phyloP scores from a whole-genome alignment of 208 protist species.

The Sergeia podlipaevii region DNA sequence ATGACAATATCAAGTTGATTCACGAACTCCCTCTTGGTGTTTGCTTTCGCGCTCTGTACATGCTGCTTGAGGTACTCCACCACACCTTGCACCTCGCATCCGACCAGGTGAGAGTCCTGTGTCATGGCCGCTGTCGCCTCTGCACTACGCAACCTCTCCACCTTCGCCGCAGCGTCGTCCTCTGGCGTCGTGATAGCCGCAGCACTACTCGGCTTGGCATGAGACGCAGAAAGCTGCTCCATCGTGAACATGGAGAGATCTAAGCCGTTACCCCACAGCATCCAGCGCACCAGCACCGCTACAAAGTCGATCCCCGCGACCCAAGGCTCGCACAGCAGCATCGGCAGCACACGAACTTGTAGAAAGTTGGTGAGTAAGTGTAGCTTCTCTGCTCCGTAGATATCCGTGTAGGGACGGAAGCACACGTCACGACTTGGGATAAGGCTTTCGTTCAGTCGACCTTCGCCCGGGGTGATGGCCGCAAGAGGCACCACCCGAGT shows the following conservation, averaged over 20 bases:
- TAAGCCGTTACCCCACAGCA: constrained; percentile 85
- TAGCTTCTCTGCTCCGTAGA: constrained; percentile 66
- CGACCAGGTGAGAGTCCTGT: constrained; percentile 55
- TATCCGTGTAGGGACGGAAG: constrained; percentile 73
- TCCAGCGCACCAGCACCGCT: constrained; percentile 65
- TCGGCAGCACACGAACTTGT: constrained; percentile 50
- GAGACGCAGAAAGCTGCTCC: constrained; percentile 47
- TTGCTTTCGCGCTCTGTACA: not conserved
- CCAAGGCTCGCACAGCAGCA: constrained; percentile 79
- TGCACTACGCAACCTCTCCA: constrained; percentile 23
- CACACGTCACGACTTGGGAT: not conserved
- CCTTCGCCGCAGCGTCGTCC: not conserved
- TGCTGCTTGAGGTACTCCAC: constrained; percentile 30
- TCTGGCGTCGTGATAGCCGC: not conserved
- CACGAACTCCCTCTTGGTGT: constrained; percentile 3
- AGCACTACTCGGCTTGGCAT: constrained; percentile 1
- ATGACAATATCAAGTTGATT: constrained; percentile 76
- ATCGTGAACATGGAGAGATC: constrained; percentile 88
- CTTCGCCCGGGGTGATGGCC: not conserved
- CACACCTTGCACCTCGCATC: constrained; percentile 49
- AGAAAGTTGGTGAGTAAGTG: constrained; percentile 67
- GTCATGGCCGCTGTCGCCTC: constrained; percentile 24
- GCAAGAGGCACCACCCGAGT: constrained; percentile 9
- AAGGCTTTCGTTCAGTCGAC: not conserved
- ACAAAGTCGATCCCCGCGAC: constrained; percentile 33